Base-by-base conservation (phyloP, 2,329 filamentous ascomycete genomes). In the Aspergillus carbonarius region DNA sequence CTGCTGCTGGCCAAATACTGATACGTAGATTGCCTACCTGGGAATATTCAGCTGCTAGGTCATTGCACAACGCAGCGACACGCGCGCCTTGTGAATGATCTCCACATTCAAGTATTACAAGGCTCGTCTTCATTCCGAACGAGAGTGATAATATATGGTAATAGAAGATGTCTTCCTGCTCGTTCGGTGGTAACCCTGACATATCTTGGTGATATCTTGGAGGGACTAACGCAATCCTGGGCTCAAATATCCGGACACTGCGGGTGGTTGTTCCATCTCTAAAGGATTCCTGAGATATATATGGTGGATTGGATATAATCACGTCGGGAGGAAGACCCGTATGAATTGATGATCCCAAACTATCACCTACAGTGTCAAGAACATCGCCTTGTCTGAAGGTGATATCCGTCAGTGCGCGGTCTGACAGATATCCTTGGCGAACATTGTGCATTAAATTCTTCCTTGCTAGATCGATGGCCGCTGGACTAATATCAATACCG, bases 271-370 rank as follows among this genome's bases (percentile, higher is more conserved):
- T 84, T 39, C 75, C 81, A 39, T 81, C 66, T 5, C 60, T 75
- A 68, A 90, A 92, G 7, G 83, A 84, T 3, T 71, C 64, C 0
- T 80, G 77, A 1, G 92, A 96, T 52, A 98, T 88, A 72, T 98
- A 98, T 0, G 95, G 95, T 15, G 95, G 95, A 69, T 99, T 99
- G 1, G 90, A 90, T 35, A 95, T 84, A 1, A 99, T 75, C 4
- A 98, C 76, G 61, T 96, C 87, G 68, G 75, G 77, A 20, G 57
- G 50, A 23, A 39, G 39, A 18, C 48, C 23, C n/a, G 20, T 23
- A 27, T 48, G 8, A 8, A 20, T 52, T 15, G 51, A 30, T 18
- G 48, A 51, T 9, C 30, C 23, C 4, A 39, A 20, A 5, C 37
- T 47, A 17, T 57, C 27, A 6, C 15, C 23, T 2, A 72, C 39